Percentiles rank a stretch among this genome's conserved stretches.
phyloP scores from a whole-genome alignment of 441 rosid genomes.

The Erodium trifolium region DNA sequence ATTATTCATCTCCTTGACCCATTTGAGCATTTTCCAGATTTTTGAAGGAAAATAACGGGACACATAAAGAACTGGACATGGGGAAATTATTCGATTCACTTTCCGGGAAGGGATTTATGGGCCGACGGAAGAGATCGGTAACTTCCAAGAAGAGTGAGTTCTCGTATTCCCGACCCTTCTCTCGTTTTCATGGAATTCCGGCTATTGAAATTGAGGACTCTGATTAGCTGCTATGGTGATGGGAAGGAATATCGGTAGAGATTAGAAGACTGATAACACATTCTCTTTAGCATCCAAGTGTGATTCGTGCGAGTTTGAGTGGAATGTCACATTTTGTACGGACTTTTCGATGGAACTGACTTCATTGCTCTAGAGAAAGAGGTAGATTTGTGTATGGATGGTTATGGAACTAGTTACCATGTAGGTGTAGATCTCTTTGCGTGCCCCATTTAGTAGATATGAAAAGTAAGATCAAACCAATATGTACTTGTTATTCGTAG shows the following conservation, averaged over 20 bases:
- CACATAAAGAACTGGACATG: constrained; percentile 64
- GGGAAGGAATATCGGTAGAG: not conserved
- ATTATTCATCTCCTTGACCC: too few species aligned
- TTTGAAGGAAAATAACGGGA: constrained; percentile 35
- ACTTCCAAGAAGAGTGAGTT: constrained; percentile 29
- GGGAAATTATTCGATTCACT: constrained; percentile 63
- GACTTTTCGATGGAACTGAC: not conserved
- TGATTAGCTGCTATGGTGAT: constrained; percentile 28
- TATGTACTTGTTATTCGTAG: too few species aligned
- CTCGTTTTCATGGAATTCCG: constrained; percentile 41
- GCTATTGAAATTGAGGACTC: constrained; percentile 51
- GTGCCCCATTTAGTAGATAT: not conserved
- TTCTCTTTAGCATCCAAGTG: not conserved
- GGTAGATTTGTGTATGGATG: too few species aligned
- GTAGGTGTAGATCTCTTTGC: not conserved
- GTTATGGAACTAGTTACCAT: not conserved
- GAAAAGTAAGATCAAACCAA: too few species aligned
- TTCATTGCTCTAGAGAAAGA: not conserved
- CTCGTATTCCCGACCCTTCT: constrained; percentile 32
- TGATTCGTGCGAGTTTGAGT: not conserved
- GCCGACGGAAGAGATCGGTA: constrained; percentile 49
- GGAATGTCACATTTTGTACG: not conserved
- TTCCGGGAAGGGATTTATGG: constrained; percentile 43
- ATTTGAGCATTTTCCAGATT: constrained; percentile 31
- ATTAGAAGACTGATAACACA: too few species aligned